These are phyloP conservation scores for Podaxis sp. DNA, from an alignment of 768 basidiomycete genomes.

Conservation along the genomic window DNA sequence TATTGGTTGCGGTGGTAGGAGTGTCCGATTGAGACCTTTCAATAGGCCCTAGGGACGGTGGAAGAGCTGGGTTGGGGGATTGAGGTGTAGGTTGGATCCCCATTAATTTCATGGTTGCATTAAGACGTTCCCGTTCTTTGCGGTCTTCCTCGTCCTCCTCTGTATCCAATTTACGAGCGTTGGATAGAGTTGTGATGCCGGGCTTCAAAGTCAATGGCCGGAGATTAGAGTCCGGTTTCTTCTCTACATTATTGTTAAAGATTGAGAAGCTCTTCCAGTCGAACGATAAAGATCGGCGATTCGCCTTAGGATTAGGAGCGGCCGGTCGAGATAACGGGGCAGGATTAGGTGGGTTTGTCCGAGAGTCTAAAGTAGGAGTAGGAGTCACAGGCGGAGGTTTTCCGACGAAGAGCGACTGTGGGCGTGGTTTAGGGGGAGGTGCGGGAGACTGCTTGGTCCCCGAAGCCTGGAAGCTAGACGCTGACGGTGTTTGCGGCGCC, in stretches of 20 bases:
- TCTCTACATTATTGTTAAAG: constrained; percentile 55
- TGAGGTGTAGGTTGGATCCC: constrained; percentile 74
- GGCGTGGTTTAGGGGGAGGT: constrained; percentile 47
- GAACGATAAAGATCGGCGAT: constrained; percentile 79
- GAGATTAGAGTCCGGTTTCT: constrained; percentile 58
- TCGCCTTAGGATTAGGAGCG: constrained; percentile 37
- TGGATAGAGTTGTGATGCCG: constrained; percentile 51
- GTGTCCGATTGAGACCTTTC: constrained; percentile 27
- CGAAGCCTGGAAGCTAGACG: constrained; percentile 33
- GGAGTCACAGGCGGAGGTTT: constrained; percentile 38
- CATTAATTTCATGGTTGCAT: constrained; percentile 93
- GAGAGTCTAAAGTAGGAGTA: constrained; percentile 26
- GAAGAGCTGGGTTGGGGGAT: constrained; percentile 34
- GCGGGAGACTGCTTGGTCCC: constrained; percentile 28
- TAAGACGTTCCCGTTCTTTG: constrained; percentile 81
- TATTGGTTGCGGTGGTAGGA: constrained; percentile 29
- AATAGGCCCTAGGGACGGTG: constrained; percentile 26
- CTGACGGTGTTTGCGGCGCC: constrained; percentile 42
- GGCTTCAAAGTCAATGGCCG: constrained; percentile 77
- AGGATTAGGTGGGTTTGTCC: constrained; percentile 21
- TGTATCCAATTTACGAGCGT: constrained; percentile 80
- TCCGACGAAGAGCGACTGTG: constrained; percentile 60
- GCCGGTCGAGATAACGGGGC: constrained; percentile 1
- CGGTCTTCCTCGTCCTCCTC: constrained; percentile 92
- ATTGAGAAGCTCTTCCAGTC: constrained; percentile 82